A percentile compares a stretch with the other conserved stretches of the same genome.
These are phyloP conservation scores for Termitomyces sp. DNA, from an alignment of 768 basidiomycete species.

Conservation along the genomic window DNA sequence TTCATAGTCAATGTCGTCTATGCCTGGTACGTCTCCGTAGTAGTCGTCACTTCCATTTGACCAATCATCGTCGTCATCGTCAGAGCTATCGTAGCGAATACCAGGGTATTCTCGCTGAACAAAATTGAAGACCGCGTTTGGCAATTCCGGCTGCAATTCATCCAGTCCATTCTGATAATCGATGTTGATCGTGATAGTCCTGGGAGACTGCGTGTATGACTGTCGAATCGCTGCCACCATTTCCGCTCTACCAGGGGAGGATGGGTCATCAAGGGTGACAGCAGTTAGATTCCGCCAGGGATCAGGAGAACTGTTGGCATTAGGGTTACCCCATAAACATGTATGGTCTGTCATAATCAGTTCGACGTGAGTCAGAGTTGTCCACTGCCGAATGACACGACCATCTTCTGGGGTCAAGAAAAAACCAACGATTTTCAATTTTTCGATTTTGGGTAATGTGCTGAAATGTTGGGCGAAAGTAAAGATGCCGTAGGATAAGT, in stretches of 20 bases:
- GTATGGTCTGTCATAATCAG: background rate
- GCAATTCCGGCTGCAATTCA: background rate
- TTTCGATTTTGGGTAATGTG: background rate
- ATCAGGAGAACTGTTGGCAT: background rate
- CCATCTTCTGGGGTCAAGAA: background rate
- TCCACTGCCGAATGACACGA: background rate
- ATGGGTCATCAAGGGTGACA: background rate
- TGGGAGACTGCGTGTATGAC: background rate
- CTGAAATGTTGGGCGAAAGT: background rate
- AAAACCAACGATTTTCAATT: background rate
- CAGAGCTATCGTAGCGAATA: background rate
- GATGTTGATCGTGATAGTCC: background rate
- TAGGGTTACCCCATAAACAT: background rate
- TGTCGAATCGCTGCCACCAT: background rate
- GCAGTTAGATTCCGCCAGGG: background rate
- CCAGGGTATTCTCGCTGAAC: background rate
- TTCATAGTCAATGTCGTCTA: background rate
- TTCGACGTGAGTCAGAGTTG: background rate
- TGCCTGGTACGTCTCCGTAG: background rate
- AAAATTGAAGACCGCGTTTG: background rate
- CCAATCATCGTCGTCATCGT: background rate
- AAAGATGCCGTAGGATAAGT: background rate
- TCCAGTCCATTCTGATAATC: background rate
- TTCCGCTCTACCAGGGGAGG: background rate
- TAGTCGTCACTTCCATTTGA: background rate